Evolutionary conservation across 129 eudicot genomes (phyloP).

Genomic region (Heracleum sosnowskyi): DNA sequence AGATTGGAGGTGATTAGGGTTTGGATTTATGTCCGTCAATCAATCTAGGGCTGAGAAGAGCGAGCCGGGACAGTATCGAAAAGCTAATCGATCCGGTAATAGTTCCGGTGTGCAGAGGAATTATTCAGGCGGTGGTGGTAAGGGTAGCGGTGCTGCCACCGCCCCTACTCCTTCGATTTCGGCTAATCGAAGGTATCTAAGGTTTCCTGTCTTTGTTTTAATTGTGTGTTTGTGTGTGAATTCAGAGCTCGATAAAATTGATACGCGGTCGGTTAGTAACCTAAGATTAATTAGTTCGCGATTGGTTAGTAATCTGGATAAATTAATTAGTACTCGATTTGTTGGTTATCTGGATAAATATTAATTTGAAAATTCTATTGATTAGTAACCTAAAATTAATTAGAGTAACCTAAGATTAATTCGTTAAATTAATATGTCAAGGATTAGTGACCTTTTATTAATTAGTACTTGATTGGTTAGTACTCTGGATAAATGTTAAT

Average conservation of each 20-base stretch:
- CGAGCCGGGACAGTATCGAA: conserved; percentile 60
- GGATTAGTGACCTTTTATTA: no score
- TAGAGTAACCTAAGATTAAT: no score
- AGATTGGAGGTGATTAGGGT: conserved; percentile 23
- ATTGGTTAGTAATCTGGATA: not conserved
- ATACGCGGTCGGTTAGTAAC: not conserved
- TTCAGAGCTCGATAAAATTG: not conserved
- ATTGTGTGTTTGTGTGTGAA: not conserved
- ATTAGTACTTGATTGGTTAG: no score
- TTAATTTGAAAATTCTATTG: no score
- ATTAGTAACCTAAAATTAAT: not conserved
- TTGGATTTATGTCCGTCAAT: conserved; percentile 87
- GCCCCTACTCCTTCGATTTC: conserved; percentile 31
- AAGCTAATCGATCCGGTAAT: conserved; percentile 59
- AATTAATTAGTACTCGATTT: not conserved
- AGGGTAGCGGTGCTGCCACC: conserved; percentile 50
- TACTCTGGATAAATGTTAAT: not conserved
- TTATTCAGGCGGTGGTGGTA: conserved; percentile 51
- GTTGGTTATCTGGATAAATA: not conserved
- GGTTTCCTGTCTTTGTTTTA: not conserved
- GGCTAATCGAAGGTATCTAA: conserved; percentile 7
- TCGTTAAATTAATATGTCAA: no score
- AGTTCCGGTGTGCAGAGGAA: conserved; percentile 39
- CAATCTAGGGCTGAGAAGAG: conserved; percentile 75
- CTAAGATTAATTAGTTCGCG: not conserved